Evolutionary conservation across 2,329 filamentous ascomycete species (phyloP).

Genomic region (Beauveria asiatica): DNA sequence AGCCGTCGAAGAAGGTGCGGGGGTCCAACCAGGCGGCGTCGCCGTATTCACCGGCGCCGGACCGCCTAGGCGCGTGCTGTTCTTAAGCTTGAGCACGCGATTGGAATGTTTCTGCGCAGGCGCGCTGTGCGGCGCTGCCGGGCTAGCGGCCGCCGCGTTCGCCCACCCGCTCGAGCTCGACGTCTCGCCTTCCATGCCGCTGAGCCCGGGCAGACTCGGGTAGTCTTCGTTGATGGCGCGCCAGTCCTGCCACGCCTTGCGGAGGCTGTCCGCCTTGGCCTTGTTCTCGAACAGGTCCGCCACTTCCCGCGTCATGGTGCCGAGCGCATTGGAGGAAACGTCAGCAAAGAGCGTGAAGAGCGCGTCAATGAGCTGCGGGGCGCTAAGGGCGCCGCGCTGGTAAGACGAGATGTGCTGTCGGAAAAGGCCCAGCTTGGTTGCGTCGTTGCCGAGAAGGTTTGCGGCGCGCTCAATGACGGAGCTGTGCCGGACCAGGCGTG

Average conservation of each 20-base stretch:
- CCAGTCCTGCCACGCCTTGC: slow-evolving; percentile 91
- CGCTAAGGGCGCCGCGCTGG: slow-evolving; percentile 58
- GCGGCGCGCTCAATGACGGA: slow-evolving; percentile 80
- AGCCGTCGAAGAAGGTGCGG: slow-evolving; percentile 12
- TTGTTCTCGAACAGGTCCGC: slow-evolving; percentile 87
- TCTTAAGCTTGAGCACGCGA: slow-evolving; percentile 50
- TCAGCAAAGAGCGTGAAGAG: slow-evolving; percentile 81
- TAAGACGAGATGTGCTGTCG: slow-evolving; percentile 72
- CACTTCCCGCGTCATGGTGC: slow-evolving; percentile 83
- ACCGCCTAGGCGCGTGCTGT: slow-evolving; percentile 41
- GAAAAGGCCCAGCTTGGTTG: slow-evolving; percentile 67
- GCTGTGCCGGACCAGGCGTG: slow-evolving; percentile 68
- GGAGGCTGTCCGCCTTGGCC: slow-evolving; percentile 60
- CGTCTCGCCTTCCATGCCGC: slow-evolving; percentile 56
- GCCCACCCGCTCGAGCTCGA: slow-evolving; percentile 52
- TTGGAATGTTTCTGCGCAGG: slow-evolving; percentile 42
- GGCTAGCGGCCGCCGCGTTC: slow-evolving; percentile 52
- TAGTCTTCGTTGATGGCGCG: slow-evolving; percentile 94
- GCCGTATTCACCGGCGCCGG: slow-evolving; percentile 19
- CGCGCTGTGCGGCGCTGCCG: slow-evolving; percentile 27
- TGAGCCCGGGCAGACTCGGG: slow-evolving; percentile 71
- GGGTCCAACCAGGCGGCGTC: slow-evolving; percentile 19
- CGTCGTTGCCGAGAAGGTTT: slow-evolving; percentile 70
- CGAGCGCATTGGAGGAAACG: slow-evolving; percentile 69
- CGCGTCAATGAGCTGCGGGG: slow-evolving; percentile 71